Percentiles rank a stretch among this genome's conserved stretches.
phyloP scores from a whole-genome alignment of 768 basidiomycete genomes.

The Naganishia friedmannii region DNA sequence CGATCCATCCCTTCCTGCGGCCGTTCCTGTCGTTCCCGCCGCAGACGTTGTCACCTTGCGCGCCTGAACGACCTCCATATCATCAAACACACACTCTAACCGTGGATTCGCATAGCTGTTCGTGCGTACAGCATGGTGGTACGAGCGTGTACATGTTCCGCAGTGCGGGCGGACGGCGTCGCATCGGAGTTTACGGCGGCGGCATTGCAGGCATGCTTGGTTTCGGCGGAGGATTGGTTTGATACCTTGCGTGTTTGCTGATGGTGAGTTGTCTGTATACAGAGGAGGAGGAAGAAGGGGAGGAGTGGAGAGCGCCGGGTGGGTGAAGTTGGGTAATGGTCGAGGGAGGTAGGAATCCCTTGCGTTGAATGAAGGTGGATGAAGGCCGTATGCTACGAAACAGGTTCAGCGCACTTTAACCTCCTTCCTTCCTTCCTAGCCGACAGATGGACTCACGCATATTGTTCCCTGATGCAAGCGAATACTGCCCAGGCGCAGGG shows the following conservation, averaged over 20 bases:
- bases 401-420: too few relatives aligned
- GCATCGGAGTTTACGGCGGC: constrained; percentile 50
- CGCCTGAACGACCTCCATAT: constrained; percentile 30
- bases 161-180: constrained; percentile 42
- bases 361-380: too few relatives aligned
- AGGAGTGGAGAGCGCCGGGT: not conserved
- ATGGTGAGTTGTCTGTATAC: constrained; percentile 30
- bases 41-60: constrained; percentile 19
- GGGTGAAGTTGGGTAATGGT: too few relatives aligned
- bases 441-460: too few relatives aligned
- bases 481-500: too few relatives aligned
- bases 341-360: too few relatives aligned
- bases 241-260: constrained; percentile 20
- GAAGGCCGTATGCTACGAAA: too few relatives aligned
- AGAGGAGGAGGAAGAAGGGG: not conserved
- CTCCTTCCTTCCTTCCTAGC: too few relatives aligned
- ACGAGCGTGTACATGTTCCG: constrained; percentile 37
- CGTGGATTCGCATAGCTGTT: constrained; percentile 31
- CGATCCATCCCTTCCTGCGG: constrained; percentile 18
- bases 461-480: too few relatives aligned
- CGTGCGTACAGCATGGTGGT: constrained; percentile 45
- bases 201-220: constrained; percentile 50
- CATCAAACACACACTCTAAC: constrained; percentile 42
- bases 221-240: constrained; percentile 43
- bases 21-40: constrained; percentile 16